These are phyloP conservation scores for Botryotinia globosa DNA, from an alignment of 2,329 filamentous ascomycete species.

Conservation along the genomic window DNA sequence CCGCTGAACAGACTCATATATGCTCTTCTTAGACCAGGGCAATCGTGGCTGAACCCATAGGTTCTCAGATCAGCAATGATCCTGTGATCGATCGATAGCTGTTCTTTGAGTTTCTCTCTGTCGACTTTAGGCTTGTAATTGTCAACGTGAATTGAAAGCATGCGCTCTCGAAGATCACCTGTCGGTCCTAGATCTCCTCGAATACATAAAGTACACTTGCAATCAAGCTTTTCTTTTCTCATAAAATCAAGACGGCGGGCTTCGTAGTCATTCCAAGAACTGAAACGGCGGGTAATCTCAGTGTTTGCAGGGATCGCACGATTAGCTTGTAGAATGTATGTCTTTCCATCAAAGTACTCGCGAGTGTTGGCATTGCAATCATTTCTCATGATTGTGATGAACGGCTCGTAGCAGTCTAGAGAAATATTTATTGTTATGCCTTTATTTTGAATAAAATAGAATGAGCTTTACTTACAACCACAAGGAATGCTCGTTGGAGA, in stretches of 20 bases:
- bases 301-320: neutral
- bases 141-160: neutral
- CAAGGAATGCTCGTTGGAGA: no score
- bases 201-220: neutral
- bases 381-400: neutral
- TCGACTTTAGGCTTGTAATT: neutral
- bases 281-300: conserved; percentile 1
- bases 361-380: neutral
- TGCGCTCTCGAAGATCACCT: neutral
- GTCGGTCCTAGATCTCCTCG: neutral
- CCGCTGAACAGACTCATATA: neutral
- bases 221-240: neutral
- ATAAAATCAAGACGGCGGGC: neutral
- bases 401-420: neutral
- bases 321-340: neutral
- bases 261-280: neutral
- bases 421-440: neutral
- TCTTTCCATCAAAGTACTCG: neutral
- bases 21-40: neutral
- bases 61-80: neutral
- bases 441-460: neutral
- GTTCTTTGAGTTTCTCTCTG: neutral
- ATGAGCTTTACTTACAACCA: neutral
- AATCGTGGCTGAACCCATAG: neutral
- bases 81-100: neutral